These are phyloP conservation scores for Elymus sibiricus DNA, from an alignment of 176 grass and related monocot genomes.

Conservation along the genomic window DNA sequence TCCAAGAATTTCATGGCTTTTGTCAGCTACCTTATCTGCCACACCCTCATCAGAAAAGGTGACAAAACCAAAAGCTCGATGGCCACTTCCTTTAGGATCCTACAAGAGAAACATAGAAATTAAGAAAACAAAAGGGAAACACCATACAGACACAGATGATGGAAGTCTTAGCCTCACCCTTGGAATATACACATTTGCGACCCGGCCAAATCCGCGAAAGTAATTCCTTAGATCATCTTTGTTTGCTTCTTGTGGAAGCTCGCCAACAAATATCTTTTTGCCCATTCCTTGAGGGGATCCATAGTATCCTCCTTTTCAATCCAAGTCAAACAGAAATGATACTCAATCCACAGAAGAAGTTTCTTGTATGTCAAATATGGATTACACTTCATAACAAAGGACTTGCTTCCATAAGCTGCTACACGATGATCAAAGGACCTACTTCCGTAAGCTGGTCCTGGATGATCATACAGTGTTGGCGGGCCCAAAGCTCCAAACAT, in stretches of 20 bases:
- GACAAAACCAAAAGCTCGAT: slow-evolving; percentile 90
- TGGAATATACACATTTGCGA: slow-evolving; percentile 83
- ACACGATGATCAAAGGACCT: not conserved
- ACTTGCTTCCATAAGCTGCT: slow-evolving; percentile 74
- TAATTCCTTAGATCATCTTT: slow-evolving; percentile 83
- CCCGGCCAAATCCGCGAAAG: slow-evolving; percentile 80
- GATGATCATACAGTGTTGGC: slow-evolving; percentile 81
- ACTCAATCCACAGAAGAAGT: not conserved
- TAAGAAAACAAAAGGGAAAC: not conserved
- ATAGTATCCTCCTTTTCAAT: slow-evolving; percentile 30
- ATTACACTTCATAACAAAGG: not conserved
- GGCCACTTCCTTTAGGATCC: slow-evolving; percentile 96
- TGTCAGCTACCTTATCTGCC: slow-evolving; percentile 74
- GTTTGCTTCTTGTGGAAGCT: slow-evolving; percentile 86
- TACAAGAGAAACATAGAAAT: slow-evolving; percentile 13
- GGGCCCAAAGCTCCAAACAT: slow-evolving; percentile 83
- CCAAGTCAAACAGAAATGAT: not conserved
- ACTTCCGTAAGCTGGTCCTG: slow-evolving; percentile 14
- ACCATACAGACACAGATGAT: not conserved
- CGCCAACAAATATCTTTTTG: slow-evolving; percentile 95
- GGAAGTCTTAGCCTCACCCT: slow-evolving; percentile 43
- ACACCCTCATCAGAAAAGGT: slow-evolving; percentile 91
- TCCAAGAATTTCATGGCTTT: slow-evolving; percentile 88
- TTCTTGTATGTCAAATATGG: not conserved
- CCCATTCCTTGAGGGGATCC: slow-evolving; percentile 54